Conservation (phyloP, 2,329 filamentous ascomycete genomes). For the Phaeosphaeria sp. region DNA sequence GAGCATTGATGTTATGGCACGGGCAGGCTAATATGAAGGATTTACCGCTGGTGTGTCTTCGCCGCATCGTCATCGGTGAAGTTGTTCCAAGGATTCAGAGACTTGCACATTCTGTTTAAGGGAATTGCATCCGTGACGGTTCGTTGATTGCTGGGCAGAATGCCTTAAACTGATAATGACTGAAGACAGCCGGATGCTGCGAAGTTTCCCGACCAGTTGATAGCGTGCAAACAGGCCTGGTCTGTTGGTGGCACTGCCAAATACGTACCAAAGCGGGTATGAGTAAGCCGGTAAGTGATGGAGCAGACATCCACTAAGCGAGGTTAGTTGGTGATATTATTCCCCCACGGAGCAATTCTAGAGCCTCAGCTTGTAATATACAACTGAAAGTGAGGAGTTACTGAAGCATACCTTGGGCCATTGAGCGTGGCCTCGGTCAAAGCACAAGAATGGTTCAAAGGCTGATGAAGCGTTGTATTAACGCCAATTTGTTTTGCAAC, state of each 20-base stretch:
- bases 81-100: not conserved
- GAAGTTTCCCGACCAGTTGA: not conserved
- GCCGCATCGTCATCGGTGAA: slow-evolving; percentile 5
- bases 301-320: not conserved
- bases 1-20: not conserved
- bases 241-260: not conserved
- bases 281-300: not conserved
- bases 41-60: not conserved
- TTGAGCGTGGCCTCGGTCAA: no score
- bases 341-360: no score
- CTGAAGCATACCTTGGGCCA: no score
- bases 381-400: no score
- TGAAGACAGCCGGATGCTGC: not conserved
- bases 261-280: not conserved
- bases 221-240: not conserved
- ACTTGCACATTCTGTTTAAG: not conserved
- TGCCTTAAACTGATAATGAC: not conserved
- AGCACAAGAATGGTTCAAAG: no score
- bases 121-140: not conserved
- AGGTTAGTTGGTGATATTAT: not conserved
- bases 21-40: not conserved
- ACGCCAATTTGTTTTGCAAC: not conserved
- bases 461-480: no score
- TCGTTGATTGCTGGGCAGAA: not conserved
- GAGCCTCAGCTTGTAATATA: no score